A percentile compares a stretch with the other conserved stretches of the same genome.
phyloP scores from a whole-genome alignment of 345 rosid genomes.

The Eucalyptus decipiens region DNA sequence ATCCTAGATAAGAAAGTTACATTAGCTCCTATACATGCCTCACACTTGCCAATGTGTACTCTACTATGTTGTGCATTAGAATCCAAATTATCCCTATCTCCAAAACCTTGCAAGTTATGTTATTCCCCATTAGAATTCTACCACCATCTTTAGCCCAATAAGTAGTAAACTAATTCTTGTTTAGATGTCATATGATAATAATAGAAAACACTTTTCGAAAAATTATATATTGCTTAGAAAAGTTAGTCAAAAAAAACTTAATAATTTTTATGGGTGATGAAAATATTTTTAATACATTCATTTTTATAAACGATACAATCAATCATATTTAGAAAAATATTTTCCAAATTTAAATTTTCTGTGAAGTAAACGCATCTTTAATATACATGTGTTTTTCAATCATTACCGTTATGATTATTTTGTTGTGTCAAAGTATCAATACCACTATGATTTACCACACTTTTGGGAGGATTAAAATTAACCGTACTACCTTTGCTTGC shows the following conservation, averaged over 20 bases:
- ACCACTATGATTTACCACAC: not conserved
- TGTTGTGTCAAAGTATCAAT: not conserved
- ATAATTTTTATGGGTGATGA: not conserved
- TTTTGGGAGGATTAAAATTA: not conserved
- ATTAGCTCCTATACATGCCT: not conserved
- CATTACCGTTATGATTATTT: not conserved
- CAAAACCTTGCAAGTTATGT: not conserved
- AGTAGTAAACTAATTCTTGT: not conserved
- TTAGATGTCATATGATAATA: not conserved
- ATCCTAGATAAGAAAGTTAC: too few species aligned
- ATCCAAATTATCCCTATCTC: not conserved
- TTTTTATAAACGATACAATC: too few species aligned
- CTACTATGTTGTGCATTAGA: not conserved
- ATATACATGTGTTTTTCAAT: not conserved
- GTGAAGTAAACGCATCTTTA: too few species aligned
- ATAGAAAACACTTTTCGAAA: too few species aligned
- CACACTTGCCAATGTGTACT: not conserved
- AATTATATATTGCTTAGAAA: not conserved
- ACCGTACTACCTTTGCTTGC: not conserved
- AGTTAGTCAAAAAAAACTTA: too few species aligned
- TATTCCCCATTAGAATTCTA: not conserved
- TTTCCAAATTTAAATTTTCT: too few species aligned
- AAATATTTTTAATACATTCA: too few species aligned
- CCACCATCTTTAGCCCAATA: not conserved
- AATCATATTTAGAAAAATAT: too few species aligned